These are phyloP conservation scores for Annulohypoxylon moriforme DNA, from an alignment of 495 filamentous ascomycete genomes.

Conservation along the genomic window DNA sequence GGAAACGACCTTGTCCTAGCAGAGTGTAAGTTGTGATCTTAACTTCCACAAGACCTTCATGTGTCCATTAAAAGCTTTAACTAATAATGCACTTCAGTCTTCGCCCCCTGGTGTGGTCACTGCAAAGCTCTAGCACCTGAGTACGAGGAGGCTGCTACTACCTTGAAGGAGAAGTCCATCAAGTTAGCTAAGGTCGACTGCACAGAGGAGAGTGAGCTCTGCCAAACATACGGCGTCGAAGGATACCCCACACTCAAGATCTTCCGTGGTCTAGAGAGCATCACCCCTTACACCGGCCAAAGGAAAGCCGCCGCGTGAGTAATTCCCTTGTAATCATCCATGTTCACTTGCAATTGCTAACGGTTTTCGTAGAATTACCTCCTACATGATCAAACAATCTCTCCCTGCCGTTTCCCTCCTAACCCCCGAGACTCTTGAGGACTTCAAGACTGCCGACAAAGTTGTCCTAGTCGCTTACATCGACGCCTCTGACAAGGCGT, in stretches of 20 bases:
- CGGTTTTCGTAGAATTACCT: slow-evolving; percentile 76
- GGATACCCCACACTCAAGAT: slow-evolving; percentile 99
- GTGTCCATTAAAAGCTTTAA: slow-evolving; percentile 17
- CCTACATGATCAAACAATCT: slow-evolving; percentile 99
- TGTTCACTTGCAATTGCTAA: slow-evolving; percentile 44
- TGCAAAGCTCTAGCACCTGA: slow-evolving; percentile 87
- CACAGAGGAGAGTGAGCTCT: slow-evolving; percentile 92
- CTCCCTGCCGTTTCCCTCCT: slow-evolving; percentile 90
- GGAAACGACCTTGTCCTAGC: slow-evolving; percentile 83
- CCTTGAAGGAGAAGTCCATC: slow-evolving; percentile 95
- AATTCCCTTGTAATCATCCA: background rate
- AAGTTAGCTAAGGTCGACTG: slow-evolving; percentile 94
- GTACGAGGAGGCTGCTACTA: slow-evolving; percentile 91
- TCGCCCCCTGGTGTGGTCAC: slow-evolving; percentile 81
- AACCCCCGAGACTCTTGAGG: slow-evolving; percentile 81
- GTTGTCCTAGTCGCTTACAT: slow-evolving; percentile 93
- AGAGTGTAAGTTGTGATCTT: slow-evolving; percentile 69
- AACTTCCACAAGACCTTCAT: background rate
- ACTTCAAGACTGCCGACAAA: slow-evolving; percentile 98
- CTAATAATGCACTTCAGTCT: slow-evolving; percentile 60
- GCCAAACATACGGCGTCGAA: slow-evolving; percentile 88
- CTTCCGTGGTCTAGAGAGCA: slow-evolving; percentile 91
- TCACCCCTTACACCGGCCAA: slow-evolving; percentile 85
- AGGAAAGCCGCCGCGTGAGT: slow-evolving; percentile 91
- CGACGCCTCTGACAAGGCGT: slow-evolving; percentile 82